Evolutionary conservation across 805 yeast species (phyloP), one percentile per base, ranked within the genome.

Genomic region (Blastobotrys peoriensis): DNA sequence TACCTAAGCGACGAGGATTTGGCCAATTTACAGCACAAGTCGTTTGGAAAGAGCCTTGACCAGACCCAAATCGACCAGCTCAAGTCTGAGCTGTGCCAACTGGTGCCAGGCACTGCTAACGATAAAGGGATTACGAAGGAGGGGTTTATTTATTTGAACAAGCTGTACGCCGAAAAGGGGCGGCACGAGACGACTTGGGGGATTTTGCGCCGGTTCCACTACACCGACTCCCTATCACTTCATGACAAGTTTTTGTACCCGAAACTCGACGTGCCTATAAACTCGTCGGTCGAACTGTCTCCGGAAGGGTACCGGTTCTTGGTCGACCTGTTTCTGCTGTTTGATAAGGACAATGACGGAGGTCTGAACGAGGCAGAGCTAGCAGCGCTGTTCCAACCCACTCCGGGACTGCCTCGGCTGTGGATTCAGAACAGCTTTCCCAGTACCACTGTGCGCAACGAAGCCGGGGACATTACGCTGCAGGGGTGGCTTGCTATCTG

Each of bases 401-500:
- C 98, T 0, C 97, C 98, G 0, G 98, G 97, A 0, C 71, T 88
- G 1, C 99, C 99, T 0, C 72, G 71, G 45, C 68, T 84, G 5
- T 93, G 99, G 99, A 71, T 73, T 30, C 88, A 85, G 10, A 75
- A 86, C 0, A 81, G 81, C 52, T 93, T 93, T 58, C 99, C 99
- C 0, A 69, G 74, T 20, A 78, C 95, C 1, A 86, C 95, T 8
- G 96, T 91, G 1, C 77, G 95, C 43, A 89, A 88, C 59, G 96
- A 88, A 52, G 81, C 80, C 50, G 97, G 96, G 0, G 76, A 79
- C 59, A 88, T 93, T 3, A 87, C 98, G 0, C 64, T 93, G 21
- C 98, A 94, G 66, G 98, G 99, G 2, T 93, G 99, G 99, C 66
- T 93, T 33, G 98, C 98, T 0, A 98, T 91, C 58, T 93, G 99